Evolutionary conservation across 352 stramenopile genomes (phyloP), one percentile per base, ranked within the genome.

Genomic region (Pelagophyceae sp.): DNA sequence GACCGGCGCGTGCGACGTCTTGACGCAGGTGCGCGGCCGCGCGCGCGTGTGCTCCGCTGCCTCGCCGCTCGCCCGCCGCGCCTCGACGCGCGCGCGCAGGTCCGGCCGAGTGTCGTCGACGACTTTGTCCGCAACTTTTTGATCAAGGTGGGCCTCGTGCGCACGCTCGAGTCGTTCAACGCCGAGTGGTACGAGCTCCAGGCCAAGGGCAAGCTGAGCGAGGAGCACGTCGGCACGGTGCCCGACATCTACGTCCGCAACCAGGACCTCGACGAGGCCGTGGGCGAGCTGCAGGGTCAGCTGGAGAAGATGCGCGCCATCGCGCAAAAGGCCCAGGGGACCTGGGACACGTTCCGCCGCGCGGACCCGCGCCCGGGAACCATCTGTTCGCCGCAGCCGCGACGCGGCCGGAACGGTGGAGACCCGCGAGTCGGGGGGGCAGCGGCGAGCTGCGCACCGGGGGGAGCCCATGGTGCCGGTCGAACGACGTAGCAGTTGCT

Each of bases 311-410:
- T 92, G 60, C 82, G 90, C 61, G 85, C 88, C 72, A 91, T 98
- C 77, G 93, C 93, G 0, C 87, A 90, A 67, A 93, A 92, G 69
- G 93, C 92, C 15, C 81, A 87, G 76, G 81, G 81, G 6, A 98
- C 93, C 51, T 98, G 93, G 92, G 93, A 97, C 85, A 97, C 96
- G 80, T 97, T 97, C 80, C 90, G 92, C 29, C 92, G 96, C n/a
- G n/a, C n/a, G n/a, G n/a, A n/a, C n/a, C 58, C 54, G n/a, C 27
- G 54, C 54, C 54, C 54, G 54, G 27, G 54, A 27, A 64, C 54
- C n/a, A 64, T 27, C 54, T 64, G 27, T 27, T 64, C 54, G 27
- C 54, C n/a, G 27, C 54, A 27, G 54, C n/a, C 54, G n/a, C n/a
- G n/a, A n/a, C n/a, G n/a, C n/a, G n/a, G n/a, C n/a, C n/a, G n/a